Evolutionary conservation across 352 stramenopile genomes (phyloP).

Genomic region (Thraustochytrium sp.): DNA sequence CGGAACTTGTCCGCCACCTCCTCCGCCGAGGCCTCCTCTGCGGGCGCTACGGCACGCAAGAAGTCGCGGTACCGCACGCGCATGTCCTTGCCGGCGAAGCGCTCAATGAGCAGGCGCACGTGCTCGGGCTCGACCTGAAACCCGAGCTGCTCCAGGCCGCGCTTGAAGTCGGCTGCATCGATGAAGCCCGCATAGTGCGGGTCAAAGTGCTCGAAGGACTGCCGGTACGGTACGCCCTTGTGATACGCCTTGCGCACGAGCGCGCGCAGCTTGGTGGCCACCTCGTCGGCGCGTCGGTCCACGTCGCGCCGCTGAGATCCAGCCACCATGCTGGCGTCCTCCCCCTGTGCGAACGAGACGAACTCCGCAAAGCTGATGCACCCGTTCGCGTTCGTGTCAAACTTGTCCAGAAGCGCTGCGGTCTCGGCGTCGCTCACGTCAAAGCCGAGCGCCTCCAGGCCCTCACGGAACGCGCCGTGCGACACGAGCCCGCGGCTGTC

Average conservation of each 20-base stretch:
- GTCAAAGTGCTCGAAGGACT: constrained; percentile 39
- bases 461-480: background rate
- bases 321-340: background rate
- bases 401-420: constrained; percentile 22
- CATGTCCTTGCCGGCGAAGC: constrained; percentile 12
- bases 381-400: background rate
- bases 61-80: constrained; percentile 36
- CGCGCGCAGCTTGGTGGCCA: background rate
- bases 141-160: background rate
- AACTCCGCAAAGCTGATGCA: constrained; percentile 26
- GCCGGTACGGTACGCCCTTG: constrained; percentile 8
- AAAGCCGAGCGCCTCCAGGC: constrained; percentile 5
- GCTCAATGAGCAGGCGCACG: background rate
- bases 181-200: constrained; percentile 22
- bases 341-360: background rate
- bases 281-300: background rate
- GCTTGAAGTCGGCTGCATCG: constrained; percentile 10
- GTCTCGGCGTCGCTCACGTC: constrained; percentile 31
- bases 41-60: background rate
- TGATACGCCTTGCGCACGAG: constrained; percentile 28
- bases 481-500: background rate
- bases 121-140: constrained; percentile 20
- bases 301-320: background rate
- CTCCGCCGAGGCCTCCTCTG: constrained; percentile 13
- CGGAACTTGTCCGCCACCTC: constrained; percentile 27